Conservation (phyloP, 75 land plant genomes). For the Pinus tabuliformis region DNA sequence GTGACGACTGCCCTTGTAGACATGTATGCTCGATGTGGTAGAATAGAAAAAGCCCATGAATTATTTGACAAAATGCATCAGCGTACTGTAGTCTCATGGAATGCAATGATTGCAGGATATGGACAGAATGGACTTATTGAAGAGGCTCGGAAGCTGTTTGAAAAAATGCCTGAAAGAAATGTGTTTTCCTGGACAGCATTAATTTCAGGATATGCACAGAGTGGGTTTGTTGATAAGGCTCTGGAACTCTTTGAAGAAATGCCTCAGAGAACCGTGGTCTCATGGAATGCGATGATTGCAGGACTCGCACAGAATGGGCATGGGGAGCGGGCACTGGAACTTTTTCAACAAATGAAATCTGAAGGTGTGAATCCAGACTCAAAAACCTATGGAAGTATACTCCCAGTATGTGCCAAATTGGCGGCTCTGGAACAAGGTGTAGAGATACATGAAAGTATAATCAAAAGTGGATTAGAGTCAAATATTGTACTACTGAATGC, state of each 20-base stretch:
- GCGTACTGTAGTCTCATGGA: conserved; percentile 35
- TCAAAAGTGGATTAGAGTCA: conserved; percentile 27
- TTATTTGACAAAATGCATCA: conserved; percentile 15
- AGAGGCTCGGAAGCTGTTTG: conserved; percentile 26
- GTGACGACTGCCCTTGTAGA: conserved; percentile 27
- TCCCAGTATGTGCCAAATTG: conserved; percentile 41
- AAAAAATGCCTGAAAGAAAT: conserved; percentile 29
- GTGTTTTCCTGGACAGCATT: conserved; percentile 37
- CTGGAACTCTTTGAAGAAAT: conserved; percentile 19
- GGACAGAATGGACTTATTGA: conserved; percentile 17
- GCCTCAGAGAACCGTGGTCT: conserved; percentile 13
- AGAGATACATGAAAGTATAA: conserved; percentile 27
- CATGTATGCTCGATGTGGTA: conserved; percentile 34
- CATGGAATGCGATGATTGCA: conserved; percentile 45
- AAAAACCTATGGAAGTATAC: conserved; percentile 26
- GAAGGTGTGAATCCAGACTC: conserved; percentile 29
- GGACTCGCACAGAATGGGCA: conserved; percentile 27
- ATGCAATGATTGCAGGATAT: conserved; percentile 47
- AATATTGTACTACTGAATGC: conserved; percentile 33
- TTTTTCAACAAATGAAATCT: conserved; percentile 13
- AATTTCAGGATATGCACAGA: conserved; percentile 18
- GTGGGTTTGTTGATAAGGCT: conserved; percentile 16
- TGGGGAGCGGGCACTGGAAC: conserved; percentile 25
- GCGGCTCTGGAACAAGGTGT: background rate
- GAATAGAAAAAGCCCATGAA: conserved; percentile 19